A percentile compares a stretch with the other conserved stretches of the same genome.
These are phyloP conservation scores for Dictyophora rubrovolvata DNA, from an alignment of 768 basidiomycete species.

Conservation along the genomic window DNA sequence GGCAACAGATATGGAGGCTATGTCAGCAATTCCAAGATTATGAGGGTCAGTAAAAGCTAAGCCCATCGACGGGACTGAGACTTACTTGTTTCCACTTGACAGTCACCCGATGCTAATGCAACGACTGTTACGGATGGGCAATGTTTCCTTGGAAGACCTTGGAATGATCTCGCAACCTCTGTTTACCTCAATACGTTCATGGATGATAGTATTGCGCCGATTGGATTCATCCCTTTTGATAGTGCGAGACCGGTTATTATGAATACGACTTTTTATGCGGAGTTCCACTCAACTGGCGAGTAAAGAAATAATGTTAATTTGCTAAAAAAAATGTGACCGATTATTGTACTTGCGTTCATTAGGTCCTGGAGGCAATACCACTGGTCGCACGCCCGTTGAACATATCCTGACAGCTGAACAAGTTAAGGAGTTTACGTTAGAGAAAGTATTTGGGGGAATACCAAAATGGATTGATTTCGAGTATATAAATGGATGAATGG, in stretches of 20 bases:
- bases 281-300: conserved; percentile 43
- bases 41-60: conserved; percentile 35
- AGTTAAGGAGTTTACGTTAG: conserved; percentile 33
- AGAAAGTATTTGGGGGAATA: conserved; percentile 39
- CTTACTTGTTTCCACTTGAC: not conserved
- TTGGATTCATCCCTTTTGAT: conserved; percentile 42
- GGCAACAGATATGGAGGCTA: conserved; percentile 47
- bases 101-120: conserved; percentile 52
- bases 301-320: not conserved
- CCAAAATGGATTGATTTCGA: conserved; percentile 48
- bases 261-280: conserved; percentile 49
- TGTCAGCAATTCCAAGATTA: conserved; percentile 43
- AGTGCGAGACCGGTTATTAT: conserved; percentile 33
- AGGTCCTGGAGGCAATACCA: conserved; percentile 47
- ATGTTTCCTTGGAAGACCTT: conserved; percentile 56
- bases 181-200: conserved; percentile 47
- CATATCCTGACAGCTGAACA: conserved; percentile 35
- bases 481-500: conserved; percentile 21
- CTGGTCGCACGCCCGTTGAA: conserved; percentile 33
- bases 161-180: conserved; percentile 49
- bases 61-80: no score
- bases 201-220: conserved; percentile 44
- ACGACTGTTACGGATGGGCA: conserved; percentile 32
- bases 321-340: not conserved
- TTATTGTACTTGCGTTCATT: not conserved